Base-by-base conservation (phyloP, 164 flowering plant species). In the Piper betle region DNA sequence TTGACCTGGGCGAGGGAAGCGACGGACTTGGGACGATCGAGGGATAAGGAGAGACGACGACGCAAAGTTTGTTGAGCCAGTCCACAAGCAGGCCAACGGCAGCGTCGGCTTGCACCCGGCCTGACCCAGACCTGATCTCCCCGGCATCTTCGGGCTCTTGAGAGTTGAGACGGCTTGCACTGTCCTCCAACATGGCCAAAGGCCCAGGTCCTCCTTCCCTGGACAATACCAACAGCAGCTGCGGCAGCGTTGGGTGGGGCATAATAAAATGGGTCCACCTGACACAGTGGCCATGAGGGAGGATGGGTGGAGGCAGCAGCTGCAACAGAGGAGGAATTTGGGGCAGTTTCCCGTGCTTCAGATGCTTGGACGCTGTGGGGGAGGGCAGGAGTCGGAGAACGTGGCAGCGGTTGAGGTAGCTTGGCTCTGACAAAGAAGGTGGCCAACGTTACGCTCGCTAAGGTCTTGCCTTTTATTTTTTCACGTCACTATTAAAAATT, bases 181-280 rank as follows among this genome's bases (percentile, higher is more conserved):
- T 88, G 63, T 94, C 93, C 69, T 94, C 96, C 72, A 94, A 64
- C 97, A 85, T 85, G 6, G 93, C 97, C 37, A 91, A 63, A 33
- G 99, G 83, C 16, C 89, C 96, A 67, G 89, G 76, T 65, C 89
- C 98, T 69, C 87, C 98, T 61, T 89, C 89, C 42, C 98, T 97
- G 16, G 97, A 97, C 4, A 97, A 92, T 3, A 92, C 66, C 68
- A 83, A 59, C 86, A 91, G 80, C 74, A 83, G 89, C 67, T 67
- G 86, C 64, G 41, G 39, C 41, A 11, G 93, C 70, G 66, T 84
- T 58, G 70, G 37, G 78, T 79, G 37, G 61, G 13, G 55, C 41
- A 59, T 63, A 72, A 84, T 33, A 66, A 46, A n/a, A 63, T 6
- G 87, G 87, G 65, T 83, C 91, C 41, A 84, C 81, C 50, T 83